Evolutionary conservation across 768 basidiomycete genomes (phyloP), one percentile per base, ranked within the genome.

Genomic region (Leucosporidium yakuticum): DNA sequence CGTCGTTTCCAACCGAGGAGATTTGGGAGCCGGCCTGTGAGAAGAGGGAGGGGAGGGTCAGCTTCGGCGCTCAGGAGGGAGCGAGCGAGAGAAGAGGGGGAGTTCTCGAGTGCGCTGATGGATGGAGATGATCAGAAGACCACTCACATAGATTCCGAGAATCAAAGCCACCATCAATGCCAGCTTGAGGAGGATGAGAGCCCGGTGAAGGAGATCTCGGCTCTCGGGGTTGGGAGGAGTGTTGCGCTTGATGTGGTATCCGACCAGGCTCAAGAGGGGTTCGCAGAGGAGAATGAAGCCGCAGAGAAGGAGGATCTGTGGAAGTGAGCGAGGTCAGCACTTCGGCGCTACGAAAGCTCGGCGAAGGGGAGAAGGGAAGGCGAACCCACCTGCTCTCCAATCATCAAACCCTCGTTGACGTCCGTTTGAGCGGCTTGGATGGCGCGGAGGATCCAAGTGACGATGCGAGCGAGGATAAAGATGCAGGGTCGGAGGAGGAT

Each of bases 231-330:
- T 27, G 27, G 55, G 55, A 20, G 55, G 27, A 4, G 29, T 32
- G 55, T 56, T 27, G 55, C 55, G 55, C 27, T 23, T 56, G 55
- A 56, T 31, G 55, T 56, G 55, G 55, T 29, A 56, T 11, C 19
- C 29, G n/a, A 29, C 29, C 11, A 56, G 55, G n/a, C 4, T 8
- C 29, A 56, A 11, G 6, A 56, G 29, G 27, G 55, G 55, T 29
- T 56, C 55, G 55, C 55, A 56, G 27, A 56, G n/a, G 29, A 56
- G 55, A 29, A 56, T 32, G 55, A 56, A 56, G 27, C 55, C 55
- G 21, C 55, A 56, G 12, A 56, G 55, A 29, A 56, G 55, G n/a
- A 56, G 55, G 32, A 56, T 56, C 55, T 56, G 20, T n/a, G 19
- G 7, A 50, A 19, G 19, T 4, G 34, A 50, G 20, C 19, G n/a